Evolutionary conservation across 345 rosid species (phyloP).

Genomic region (Balakata baccata): DNA sequence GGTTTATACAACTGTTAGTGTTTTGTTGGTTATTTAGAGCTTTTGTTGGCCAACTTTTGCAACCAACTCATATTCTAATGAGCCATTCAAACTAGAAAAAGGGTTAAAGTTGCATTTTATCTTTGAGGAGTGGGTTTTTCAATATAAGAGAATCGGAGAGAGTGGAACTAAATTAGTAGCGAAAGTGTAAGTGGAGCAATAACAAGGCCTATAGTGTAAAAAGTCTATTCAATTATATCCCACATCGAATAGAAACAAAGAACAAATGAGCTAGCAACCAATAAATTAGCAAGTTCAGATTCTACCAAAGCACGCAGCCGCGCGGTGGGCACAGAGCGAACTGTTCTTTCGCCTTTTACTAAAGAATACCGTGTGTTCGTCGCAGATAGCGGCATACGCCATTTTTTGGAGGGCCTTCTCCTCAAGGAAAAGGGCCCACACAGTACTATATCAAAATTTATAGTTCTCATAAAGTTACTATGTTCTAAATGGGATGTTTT

Average conservation of each 20-base stretch:
- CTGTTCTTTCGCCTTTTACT: conserved; percentile 57
- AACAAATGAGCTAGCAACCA: background rate
- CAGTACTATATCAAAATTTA: no score
- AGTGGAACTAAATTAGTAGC: background rate
- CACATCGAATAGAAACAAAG: background rate
- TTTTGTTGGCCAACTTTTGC: background rate
- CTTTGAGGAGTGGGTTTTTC: no score
- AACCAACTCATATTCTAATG: background rate
- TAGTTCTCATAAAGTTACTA: no score
- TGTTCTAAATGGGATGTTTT: no score
- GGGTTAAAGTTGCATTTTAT: background rate
- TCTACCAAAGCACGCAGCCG: conserved; percentile 32
- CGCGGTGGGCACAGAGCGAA: conserved; percentile 41
- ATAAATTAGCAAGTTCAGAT: background rate
- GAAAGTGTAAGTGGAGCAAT: background rate
- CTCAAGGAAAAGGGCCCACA: background rate
- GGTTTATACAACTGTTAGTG: no score
- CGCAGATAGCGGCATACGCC: conserved; percentile 24
- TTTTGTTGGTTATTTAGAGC: background rate
- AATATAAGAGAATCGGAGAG: background rate
- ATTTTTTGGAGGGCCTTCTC: background rate
- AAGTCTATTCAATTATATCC: background rate
- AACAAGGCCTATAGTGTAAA: background rate
- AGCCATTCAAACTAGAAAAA: background rate
- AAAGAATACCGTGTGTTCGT: conserved; percentile 48